Conservation (phyloP, 306 rosid species). For the Castanea crenata region DNA sequence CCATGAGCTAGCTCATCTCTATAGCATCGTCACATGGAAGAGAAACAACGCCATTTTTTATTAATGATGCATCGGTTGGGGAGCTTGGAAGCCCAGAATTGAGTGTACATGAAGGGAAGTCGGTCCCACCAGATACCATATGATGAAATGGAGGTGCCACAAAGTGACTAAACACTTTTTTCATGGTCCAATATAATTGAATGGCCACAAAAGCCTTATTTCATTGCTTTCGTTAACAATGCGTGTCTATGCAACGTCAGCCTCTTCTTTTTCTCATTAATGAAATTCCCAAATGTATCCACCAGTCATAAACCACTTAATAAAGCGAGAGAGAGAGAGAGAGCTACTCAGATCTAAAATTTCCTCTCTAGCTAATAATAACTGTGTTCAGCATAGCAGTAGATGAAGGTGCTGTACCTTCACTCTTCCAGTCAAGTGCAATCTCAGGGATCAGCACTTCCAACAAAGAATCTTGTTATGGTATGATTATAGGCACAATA, state of each 20-base stretch:
- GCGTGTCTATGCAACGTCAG: background rate
- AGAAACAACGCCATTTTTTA: no score
- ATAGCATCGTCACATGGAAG: no score
- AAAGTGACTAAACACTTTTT: background rate
- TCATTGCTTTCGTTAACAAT: no score
- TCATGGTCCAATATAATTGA: background rate
- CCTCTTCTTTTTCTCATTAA: background rate
- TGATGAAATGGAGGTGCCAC: background rate
- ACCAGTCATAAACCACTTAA: background rate
- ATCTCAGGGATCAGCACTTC: no score
- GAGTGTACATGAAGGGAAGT: no score
- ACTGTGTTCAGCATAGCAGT: no score
- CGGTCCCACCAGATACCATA: background rate
- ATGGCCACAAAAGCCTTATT: background rate
- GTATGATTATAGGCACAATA: background rate
- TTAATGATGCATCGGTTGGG: no score
- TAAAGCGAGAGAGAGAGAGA: background rate
- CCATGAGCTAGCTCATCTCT: no score
- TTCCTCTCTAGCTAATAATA: no score
- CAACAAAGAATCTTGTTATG: background rate
- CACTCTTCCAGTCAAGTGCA: no score
- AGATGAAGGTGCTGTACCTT: no score
- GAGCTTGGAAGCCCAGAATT: no score
- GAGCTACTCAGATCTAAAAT: background rate
- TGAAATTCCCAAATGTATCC: background rate